A percentile compares a stretch with the other conserved stretches of the same genome.
phyloP scores from a whole-genome alignment of 2,329 filamentous ascomycete species.

The Chrysosphaeria jannelii region DNA sequence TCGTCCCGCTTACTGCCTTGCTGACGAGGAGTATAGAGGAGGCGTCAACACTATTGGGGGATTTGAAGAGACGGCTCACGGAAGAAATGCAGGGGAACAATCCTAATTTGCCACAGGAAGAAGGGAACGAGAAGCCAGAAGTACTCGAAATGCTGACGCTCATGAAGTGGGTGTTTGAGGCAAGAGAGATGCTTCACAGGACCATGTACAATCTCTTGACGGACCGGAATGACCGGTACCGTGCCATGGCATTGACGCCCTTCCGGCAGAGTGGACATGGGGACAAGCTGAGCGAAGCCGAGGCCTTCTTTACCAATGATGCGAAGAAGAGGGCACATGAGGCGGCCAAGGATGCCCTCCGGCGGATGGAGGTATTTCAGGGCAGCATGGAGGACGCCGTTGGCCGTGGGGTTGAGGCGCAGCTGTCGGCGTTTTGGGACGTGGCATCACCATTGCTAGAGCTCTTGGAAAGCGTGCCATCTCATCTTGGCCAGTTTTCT shows the following conservation, averaged over 20 bases:
- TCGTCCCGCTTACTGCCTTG: slow-evolving; percentile 58
- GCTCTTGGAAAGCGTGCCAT: slow-evolving; percentile 52
- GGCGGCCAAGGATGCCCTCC: slow-evolving; percentile 40
- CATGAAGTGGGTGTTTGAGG: slow-evolving; percentile 91
- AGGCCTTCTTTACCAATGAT: slow-evolving; percentile 59
- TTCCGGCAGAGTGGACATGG: slow-evolving; percentile 46
- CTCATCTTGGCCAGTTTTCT: slow-evolving; percentile 24
- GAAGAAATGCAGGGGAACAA: slow-evolving; percentile 35
- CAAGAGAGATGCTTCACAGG: slow-evolving; percentile 61
- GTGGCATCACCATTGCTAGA: slow-evolving; percentile 60
- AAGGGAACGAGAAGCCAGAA: slow-evolving; percentile 85
- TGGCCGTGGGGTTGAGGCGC: slow-evolving; percentile 61
- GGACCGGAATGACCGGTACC: slow-evolving; percentile 65
- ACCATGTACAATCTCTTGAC: slow-evolving; percentile 62
- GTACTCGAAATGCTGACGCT: slow-evolving; percentile 80
- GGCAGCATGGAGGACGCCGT: slow-evolving; percentile 61
- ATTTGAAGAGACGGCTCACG: slow-evolving; percentile 41
- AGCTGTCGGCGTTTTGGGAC: slow-evolving; percentile 91
- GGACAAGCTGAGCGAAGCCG: slow-evolving; percentile 52
- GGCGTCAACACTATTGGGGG: slow-evolving; percentile 48
- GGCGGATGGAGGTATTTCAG: slow-evolving; percentile 47
- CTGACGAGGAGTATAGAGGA: slow-evolving; percentile 44
- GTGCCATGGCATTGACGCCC: slow-evolving; percentile 53
- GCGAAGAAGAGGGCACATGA: slow-evolving; percentile 37
- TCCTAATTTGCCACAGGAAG: slow-evolving; percentile 69